phyloP scores from a whole-genome alignment of 2,329 filamentous ascomycete species.

The Fusarium poae region DNA sequence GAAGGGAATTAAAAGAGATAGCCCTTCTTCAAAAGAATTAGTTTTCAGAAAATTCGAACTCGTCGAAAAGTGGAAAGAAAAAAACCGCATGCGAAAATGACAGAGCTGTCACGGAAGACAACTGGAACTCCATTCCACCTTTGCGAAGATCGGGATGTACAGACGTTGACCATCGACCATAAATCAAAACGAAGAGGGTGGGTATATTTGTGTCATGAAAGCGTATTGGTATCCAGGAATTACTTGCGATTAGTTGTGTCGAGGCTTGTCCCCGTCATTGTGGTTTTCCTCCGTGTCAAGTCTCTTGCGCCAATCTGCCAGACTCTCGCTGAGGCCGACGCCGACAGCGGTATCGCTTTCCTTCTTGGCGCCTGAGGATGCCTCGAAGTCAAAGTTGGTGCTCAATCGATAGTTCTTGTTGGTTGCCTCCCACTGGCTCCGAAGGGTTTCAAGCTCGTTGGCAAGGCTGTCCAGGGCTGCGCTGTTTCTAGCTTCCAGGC shows the following conservation, averaged over 20 bases:
- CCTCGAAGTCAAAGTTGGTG: conserved; percentile 88
- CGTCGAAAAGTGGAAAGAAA: conserved; percentile 35
- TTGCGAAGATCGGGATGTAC: conserved; percentile 47
- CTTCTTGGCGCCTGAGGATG: conserved; percentile 56
- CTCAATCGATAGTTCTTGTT: conserved; percentile 95
- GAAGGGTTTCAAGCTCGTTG: conserved; percentile 89
- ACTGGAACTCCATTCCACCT: conserved; percentile 49
- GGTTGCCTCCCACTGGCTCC: conserved; percentile 93
- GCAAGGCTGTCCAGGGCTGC: conserved; percentile 89
- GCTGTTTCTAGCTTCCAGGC: conserved; percentile 66
- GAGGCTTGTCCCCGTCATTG: conserved; percentile 49
- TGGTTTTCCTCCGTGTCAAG: conserved; percentile 69
- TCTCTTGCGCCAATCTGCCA: conserved; percentile 84
- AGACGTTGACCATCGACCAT: conserved; percentile 41
- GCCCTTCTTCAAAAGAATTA: conserved; percentile 28
- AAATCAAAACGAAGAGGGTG: conserved; percentile 46
- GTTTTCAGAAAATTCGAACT: conserved; percentile 26
- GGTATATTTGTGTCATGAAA: conserved; percentile 54
- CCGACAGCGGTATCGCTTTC: conserved; percentile 58
- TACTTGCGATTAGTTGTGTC: conserved; percentile 42
- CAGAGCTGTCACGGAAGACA: conserved; percentile 29
- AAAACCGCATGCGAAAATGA: conserved; percentile 33
- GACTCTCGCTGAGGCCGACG: conserved; percentile 74
- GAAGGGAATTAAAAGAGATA: conserved; percentile 7
- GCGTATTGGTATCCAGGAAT: conserved; percentile 49